Base-by-base conservation (phyloP, 2,329 filamentous ascomycete genomes). In the Annulohypoxylon truncatum region DNA sequence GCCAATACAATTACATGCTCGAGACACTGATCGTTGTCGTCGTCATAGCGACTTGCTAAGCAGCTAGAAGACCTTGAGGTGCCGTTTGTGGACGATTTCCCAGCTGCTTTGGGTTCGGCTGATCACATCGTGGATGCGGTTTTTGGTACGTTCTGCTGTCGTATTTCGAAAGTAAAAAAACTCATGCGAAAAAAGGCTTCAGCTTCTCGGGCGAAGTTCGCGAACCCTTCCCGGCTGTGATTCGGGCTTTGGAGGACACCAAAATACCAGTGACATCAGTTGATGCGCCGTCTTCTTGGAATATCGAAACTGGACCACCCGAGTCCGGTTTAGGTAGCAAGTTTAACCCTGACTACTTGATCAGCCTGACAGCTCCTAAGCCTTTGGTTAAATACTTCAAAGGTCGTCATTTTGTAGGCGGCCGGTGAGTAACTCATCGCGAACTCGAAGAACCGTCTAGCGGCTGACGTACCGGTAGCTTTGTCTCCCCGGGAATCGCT, bases 321-420 rank as follows among this genome's bases (percentile, higher is more conserved):
- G 81, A 84, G 55, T 87, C 89, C 1, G 95, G 93, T 0, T 85
- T 92, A 0, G 95, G 94, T 0, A 90, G 90, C 73, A 88, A 84
- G 3, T 98, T 97, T 75, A 89, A 92, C 81, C 96, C 96, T 70
- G 83, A 85, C 31, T 89, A 90, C 18, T 82, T 99, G 62, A 89
- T 99, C 71, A 97, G 93, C 77, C 82, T 99, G 75, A 97, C 95
- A 50, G 96, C 96, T 8, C 94, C 96, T 2, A 99, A 99, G 81
- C 95, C 95, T 5, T 82, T 97, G 66, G 91, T 93, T 5, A 91
- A 90, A 78, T 88, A 89, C 77, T 99, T 97, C 78, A 88, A 83
- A 68, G 96, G 95, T 0, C 87, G 92, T 48, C 96, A 99, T 82
- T 99, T 98, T 75, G 79, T 99, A 59, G 96, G 96, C 6, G 96